phyloP scores from a whole-genome alignment of 2,329 filamentous ascomycete genomes.

The Aspergillus thermomutatus region DNA sequence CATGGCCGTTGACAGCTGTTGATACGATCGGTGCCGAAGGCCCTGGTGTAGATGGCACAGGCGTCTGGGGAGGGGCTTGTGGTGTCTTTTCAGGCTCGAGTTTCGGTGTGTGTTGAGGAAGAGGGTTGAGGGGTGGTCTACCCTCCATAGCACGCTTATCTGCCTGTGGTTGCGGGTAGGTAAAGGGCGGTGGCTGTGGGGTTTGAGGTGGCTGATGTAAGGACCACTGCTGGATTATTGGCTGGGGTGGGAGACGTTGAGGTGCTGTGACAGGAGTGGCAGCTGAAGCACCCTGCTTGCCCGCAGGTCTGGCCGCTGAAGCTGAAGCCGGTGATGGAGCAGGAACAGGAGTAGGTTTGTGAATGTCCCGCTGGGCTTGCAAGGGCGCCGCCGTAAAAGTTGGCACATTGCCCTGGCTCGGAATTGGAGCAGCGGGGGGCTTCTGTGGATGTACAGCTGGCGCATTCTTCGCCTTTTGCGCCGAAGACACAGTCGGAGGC shows the following conservation, averaged over 20 bases:
- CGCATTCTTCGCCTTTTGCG: constrained; percentile 4
- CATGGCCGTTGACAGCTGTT: constrained; percentile 21
- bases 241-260: constrained; percentile 25
- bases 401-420: constrained; percentile 15
- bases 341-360: constrained; percentile 13
- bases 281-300: constrained; percentile 13
- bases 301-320: constrained; percentile 11
- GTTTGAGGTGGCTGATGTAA: constrained; percentile 31
- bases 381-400: constrained; percentile 21
- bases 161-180: constrained; percentile 18
- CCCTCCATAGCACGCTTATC: constrained; percentile 12
- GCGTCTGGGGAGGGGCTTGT: constrained; percentile 15
- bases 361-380: constrained; percentile 22
- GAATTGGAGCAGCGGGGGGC: constrained; percentile 15
- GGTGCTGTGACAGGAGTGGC: constrained; percentile 14
- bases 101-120: constrained; percentile 17
- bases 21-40: constrained; percentile 19
- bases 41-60: constrained; percentile 27
- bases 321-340: constrained; percentile 10
- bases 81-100: constrained; percentile 11
- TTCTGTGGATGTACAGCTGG: constrained; percentile 12
- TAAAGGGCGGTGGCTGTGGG: constrained; percentile 23
- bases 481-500: constrained; percentile 12
- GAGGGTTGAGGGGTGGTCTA: constrained; percentile 17
- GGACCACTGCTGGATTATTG: constrained; percentile 38